These are phyloP conservation scores for Pezicula neosporulosa DNA, from an alignment of 2,329 filamentous ascomycete species.

Conservation along the genomic window DNA sequence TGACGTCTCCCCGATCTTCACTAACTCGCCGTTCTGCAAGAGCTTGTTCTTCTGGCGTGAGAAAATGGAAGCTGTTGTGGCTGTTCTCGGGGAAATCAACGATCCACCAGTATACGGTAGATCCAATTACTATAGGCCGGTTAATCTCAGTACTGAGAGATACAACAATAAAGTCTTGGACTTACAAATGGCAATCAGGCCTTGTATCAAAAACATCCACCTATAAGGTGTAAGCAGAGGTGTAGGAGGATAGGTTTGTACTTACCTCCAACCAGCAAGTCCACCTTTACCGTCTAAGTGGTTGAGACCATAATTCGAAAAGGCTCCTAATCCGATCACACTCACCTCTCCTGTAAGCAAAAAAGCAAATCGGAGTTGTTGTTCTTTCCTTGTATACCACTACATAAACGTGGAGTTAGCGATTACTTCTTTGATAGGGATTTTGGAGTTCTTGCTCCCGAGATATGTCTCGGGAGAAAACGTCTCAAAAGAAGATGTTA, in stretches of 20 bases:
- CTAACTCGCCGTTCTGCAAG: constrained; percentile 48
- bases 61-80: constrained; percentile 47
- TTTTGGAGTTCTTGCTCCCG: no score
- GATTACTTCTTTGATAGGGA: no score
- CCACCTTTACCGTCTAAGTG: constrained; percentile 50
- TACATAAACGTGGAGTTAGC: no score
- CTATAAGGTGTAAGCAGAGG: no score
- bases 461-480: no score
- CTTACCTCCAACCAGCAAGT: constrained; percentile 52
- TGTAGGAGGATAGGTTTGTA: no score
- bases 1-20: constrained; percentile 54
- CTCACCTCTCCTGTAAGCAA: constrained; percentile 63
- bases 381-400: constrained; percentile 27
- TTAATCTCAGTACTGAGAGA: constrained; percentile 33
- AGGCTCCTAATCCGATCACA: constrained; percentile 39
- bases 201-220: constrained; percentile 59
- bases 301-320: constrained; percentile 62
- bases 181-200: constrained; percentile 45
- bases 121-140: constrained; percentile 48
- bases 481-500: no score
- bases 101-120: constrained; percentile 53
- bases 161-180: background rate
- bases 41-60: constrained; percentile 48
- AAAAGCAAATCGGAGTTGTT: constrained; percentile 57
- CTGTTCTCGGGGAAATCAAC: constrained; percentile 63